These are phyloP conservation scores for Jatropha curcas DNA, from an alignment of 345 rosid genomes.

Conservation along the genomic window DNA sequence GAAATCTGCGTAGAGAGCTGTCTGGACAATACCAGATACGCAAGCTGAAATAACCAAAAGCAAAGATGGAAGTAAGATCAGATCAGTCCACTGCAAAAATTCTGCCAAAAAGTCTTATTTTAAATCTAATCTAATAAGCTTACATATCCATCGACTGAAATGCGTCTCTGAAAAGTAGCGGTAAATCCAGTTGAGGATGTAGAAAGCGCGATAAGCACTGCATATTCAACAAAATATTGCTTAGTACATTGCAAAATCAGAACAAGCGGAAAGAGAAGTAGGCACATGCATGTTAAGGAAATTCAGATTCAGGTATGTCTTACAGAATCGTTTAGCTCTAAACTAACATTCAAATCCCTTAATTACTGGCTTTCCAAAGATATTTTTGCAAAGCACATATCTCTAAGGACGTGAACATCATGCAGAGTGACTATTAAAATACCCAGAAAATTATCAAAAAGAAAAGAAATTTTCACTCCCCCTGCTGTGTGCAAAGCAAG, in stretches of 20 bases:
- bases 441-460: neutral
- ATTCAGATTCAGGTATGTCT: neutral
- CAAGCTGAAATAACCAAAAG: conserved; percentile 57
- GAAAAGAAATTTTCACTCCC: neutral
- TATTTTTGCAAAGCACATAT: neutral
- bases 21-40: conserved; percentile 77
- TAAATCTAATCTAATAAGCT: conserved; percentile 15
- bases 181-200: conserved; percentile 87
- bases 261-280: neutral
- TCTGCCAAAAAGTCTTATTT: neutral
- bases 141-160: conserved; percentile 82
- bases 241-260: neutral
- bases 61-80: conserved; percentile 13
- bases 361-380: neutral
- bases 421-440: no score
- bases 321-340: no score
- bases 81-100: neutral
- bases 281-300: neutral
- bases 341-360: neutral
- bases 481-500: neutral
- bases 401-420: neutral
- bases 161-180: conserved; percentile 66
- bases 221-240: conserved; percentile 13
- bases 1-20: conserved; percentile 89
- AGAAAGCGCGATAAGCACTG: conserved; percentile 87